Conservation (phyloP, 352 stramenopile genomes). For the Achlya hypogyna region DNA sequence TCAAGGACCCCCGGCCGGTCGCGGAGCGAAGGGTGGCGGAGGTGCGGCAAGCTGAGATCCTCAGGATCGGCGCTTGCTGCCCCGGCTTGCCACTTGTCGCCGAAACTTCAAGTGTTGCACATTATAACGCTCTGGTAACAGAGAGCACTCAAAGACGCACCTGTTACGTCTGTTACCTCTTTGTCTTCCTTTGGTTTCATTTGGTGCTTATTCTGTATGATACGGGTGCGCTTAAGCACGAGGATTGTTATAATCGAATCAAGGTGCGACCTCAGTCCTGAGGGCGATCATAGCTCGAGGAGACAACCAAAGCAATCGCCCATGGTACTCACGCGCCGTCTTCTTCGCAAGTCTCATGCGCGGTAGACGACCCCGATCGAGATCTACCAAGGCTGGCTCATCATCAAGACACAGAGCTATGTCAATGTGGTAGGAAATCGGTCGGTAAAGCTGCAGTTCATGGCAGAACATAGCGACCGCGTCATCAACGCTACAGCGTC, state of each 20-base stretch:
- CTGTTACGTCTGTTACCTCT: not conserved
- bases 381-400: constrained; percentile 72
- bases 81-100: not conserved
- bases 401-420: constrained; percentile 81
- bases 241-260: not conserved
- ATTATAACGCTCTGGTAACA: not conserved
- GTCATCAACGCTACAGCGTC: constrained; percentile 81
- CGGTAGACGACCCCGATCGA: constrained; percentile 23
- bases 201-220: no score
- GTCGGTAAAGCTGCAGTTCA: not conserved
- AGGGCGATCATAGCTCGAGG: not conserved
- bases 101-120: not conserved
- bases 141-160: not conserved
- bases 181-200: not conserved
- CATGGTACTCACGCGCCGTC: not conserved
- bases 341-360: no score
- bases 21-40: no score
- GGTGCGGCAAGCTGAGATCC: not conserved
- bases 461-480: constrained; percentile 27
- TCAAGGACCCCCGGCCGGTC: no score
- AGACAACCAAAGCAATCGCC: not conserved
- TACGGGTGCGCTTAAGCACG: no score
- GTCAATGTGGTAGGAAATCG: constrained; percentile 44
- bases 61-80: not conserved
- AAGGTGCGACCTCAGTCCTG: not conserved